Base-by-base conservation (phyloP, 331 rosid genomes). In the Prunus yedoensis region DNA sequence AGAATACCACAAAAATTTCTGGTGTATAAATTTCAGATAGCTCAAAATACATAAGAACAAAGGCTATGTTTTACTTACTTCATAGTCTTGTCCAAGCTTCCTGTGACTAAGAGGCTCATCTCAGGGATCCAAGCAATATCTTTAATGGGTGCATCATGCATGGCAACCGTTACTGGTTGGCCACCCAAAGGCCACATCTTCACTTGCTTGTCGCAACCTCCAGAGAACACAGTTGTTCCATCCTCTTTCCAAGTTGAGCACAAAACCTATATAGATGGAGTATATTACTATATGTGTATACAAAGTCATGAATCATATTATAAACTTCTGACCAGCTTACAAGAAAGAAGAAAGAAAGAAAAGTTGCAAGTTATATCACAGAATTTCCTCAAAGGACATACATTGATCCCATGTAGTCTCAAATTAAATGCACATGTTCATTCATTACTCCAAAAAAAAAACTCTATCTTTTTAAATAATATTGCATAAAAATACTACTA, bases 101-200 rank as follows among this genome's bases (percentile, higher is more conserved):
- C 96, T 16, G 92, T 78, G 41, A 85, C 99, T 80, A 92, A 87
- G 47, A 90, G 91, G 80, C 54, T 94, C 89, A 94, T 87, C 83
- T 90, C 97, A 0, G 97, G 92, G 57, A 94, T 90, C 97, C 99
- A 94, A 0, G 93, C 92, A 23, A 92, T 41, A 7, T 94, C 99
- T 76, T 85, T 91, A 25, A 94, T 83, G 35, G 97, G 92, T 10
- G 87, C 92, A 70, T 94, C 99, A 60, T 94, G 99, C 99, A 92
- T 87, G 27, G 96, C 96, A 71, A 90, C 95, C 32, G 99, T 89
- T 86, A 92, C 50, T 13, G 96, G 74, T 71, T 94, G 96, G 70
- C 92, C 90, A 51, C 96, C 96, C 70, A 91, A 85, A 27, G 97
- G 93, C 95, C 98, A 94, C 97, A 91, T 94, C 80, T 94, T 94